Base-by-base conservation (phyloP, 768 basidiomycete species). In the Neoboletus brunneissimus region DNA sequence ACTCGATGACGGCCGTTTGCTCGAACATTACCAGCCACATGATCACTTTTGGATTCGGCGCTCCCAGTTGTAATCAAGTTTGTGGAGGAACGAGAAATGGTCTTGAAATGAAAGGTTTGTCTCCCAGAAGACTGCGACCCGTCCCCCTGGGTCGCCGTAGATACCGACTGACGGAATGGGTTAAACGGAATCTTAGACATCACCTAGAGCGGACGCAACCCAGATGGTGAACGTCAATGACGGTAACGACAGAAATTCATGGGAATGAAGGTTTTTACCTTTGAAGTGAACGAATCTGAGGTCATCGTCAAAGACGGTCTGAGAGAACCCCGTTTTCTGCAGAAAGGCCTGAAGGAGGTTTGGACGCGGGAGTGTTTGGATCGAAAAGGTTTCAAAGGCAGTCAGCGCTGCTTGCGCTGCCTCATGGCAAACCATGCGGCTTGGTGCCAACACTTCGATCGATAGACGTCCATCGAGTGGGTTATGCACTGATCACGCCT, bases 371-470 rank as follows among this genome's bases (percentile, higher is more conserved):
- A 18, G 45, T n/a, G 56, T 27, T 49, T 45, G 45, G 22, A 46
- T 35, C 53, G 42, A 52, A 56, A 20, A 20, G 52, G 54, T 25
- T 38, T 22, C 38, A 34, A 58, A 37, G 15, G 48, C 38, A 48
- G 56, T 29, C 49, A 48, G 42, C 40, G 50, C 45, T 51, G 64
- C 67, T 55, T 65, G 42, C 25, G 54, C 41, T 52, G 67, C 67
- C 65, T 67, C 67, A 57, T 67, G 67, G 62, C 47, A 2, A 35
- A 55, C 58, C 63, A 59, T 65, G 68, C 62, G 55, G 58, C 27
- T 11, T 45, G 23, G 23, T 53, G 37, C 34, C 34, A 35, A 47
- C 46, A 29, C 25, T 18, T 25, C 42, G 42, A 69, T 60, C 51
- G 58, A 51, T 63, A 37, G 38, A 48, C n/a, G 43, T 44, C 18